Base-by-base conservation (phyloP, 805 yeast species). In the Lipomyces starkeyi region DNA sequence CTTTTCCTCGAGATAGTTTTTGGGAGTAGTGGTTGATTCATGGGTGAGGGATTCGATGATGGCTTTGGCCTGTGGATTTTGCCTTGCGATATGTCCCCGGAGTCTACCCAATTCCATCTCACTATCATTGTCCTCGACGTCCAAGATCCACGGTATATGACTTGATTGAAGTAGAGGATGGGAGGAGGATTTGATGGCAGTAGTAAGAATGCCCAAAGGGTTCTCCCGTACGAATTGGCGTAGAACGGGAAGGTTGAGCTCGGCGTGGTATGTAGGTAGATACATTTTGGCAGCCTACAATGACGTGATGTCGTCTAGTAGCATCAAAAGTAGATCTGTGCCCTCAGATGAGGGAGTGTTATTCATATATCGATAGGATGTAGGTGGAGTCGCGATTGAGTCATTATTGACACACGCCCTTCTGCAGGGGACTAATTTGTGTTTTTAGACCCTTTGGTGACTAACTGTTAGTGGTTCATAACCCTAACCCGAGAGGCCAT, bases 21-120 rank as follows among this genome's bases (percentile, higher is more conserved):
- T 25, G 76, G 40, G 52, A 3, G 8, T 14, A 47, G 2, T 20
- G 14, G 53, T n/a, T 20, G 22, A 47, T 47, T 47, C 53, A 8
- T 2, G 53, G 8, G 61, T 40, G 32, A 58, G 40, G 47, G 61
- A 35, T 2, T 83, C 82, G 14, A 59, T 62, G 35, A 75, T 35
- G 47, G 74, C 74, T 14, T 64, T 61, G 7, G 82, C 73, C 68
- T 87, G 91, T 58, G 80, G 86, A 75, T 87, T 87, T 22, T 73
- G 78, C 66, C 79, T 81, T n/a, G 90, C 86, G 32, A 88, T 71
- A 74, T 88, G 91, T 0, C 88, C 88, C 27, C 83, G 80, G 37
- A 88, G 78, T 61, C 74, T 78, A 61, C 78, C 78, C 64, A 80
- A 78, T 5, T 81, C 83, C 1, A 80, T 78, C 22, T 76, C 80